Conservation (phyloP, 1,139 yeast species). For the Meyerozyma smithsonii region DNA sequence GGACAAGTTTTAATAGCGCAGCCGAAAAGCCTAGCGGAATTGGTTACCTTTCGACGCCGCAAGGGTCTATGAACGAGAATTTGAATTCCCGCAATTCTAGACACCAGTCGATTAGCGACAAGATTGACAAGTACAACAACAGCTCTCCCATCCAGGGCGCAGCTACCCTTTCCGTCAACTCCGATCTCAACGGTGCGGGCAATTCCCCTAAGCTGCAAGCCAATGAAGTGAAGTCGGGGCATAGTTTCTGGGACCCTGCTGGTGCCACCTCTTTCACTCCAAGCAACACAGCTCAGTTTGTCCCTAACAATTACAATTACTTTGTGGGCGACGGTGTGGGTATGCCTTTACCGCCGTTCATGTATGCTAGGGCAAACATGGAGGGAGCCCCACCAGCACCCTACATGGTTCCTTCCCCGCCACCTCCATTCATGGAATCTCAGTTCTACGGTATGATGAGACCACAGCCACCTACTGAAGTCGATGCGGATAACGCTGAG, state of each 20-base stretch:
- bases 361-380: conserved; percentile 5
- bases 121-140: conserved; percentile 54
- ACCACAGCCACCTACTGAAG: conserved; percentile 2
- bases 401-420: conserved; percentile 16
- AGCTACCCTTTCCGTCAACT: conserved; percentile 32
- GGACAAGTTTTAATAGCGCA: conserved; percentile 43
- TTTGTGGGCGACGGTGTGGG: conserved; percentile 22
- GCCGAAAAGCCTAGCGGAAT: conserved; percentile 9
- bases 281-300: conserved; percentile 1
- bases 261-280: conserved; percentile 52
- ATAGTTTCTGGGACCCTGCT: conserved; percentile 64
- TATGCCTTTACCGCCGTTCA: conserved; percentile 8
- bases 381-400: conserved; percentile 6
- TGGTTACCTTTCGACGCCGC: conserved; percentile 29
- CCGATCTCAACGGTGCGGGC: conserved; percentile 19
- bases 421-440: conserved; percentile 38
- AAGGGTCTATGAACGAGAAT: conserved; percentile 49
- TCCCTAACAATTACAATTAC: conserved; percentile 20
- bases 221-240: conserved; percentile 16
- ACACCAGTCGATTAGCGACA: conserved; percentile 61
- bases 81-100: conserved; percentile 41
- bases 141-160: conserved; percentile 47
- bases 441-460: conserved; percentile 28
- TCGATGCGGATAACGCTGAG: conserved; percentile 5
- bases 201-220: conserved; percentile 7